These are phyloP conservation scores for Ophioceras dolichostomum DNA, from an alignment of 2,329 filamentous ascomycete species.

Conservation along the genomic window DNA sequence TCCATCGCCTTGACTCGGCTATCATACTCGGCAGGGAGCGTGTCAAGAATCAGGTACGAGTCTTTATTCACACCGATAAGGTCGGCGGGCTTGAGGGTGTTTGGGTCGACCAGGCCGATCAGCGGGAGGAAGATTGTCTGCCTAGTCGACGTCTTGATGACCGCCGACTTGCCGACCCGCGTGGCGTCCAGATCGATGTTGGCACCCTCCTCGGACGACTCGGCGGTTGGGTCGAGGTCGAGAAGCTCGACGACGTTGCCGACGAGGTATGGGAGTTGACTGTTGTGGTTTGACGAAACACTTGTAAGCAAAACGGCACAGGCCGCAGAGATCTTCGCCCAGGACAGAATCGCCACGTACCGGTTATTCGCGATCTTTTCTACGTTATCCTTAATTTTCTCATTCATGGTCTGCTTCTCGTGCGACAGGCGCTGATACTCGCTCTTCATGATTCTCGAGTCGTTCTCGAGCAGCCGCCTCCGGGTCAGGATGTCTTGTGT, in stretches of 20 bases:
- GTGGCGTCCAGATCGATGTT: conserved; percentile 98
- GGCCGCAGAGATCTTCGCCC: background rate
- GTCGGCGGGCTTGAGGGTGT: conserved; percentile 89
- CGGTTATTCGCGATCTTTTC: conserved; percentile 99
- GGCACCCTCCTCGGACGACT: conserved; percentile 93
- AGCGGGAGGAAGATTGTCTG: conserved; percentile 98
- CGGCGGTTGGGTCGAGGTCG: conserved; percentile 89
- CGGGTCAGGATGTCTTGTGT: conserved; percentile 91
- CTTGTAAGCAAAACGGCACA: background rate
- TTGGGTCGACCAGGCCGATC: conserved; percentile 91
- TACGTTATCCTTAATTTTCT: conserved; percentile 98
- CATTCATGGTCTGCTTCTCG: conserved; percentile 89
- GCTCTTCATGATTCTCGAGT: conserved; percentile 97
- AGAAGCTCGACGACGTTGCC: conserved; percentile 97
- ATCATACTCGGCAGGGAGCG: conserved; percentile 93
- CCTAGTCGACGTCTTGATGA: conserved; percentile 97
- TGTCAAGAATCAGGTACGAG: conserved; percentile 94
- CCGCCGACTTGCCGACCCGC: conserved; percentile 91
- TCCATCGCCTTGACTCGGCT: conserved; percentile 99
- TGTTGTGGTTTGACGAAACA: conserved; percentile 21
- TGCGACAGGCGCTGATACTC: conserved; percentile 89
- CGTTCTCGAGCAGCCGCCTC: conserved; percentile 88
- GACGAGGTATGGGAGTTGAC: conserved; percentile 94
- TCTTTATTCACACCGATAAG: conserved; percentile 99
- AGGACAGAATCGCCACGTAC: conserved; percentile 40